These are phyloP conservation scores for Usnea hakonensis DNA, from an alignment of 495 filamentous ascomycete genomes.

Conservation along the genomic window DNA sequence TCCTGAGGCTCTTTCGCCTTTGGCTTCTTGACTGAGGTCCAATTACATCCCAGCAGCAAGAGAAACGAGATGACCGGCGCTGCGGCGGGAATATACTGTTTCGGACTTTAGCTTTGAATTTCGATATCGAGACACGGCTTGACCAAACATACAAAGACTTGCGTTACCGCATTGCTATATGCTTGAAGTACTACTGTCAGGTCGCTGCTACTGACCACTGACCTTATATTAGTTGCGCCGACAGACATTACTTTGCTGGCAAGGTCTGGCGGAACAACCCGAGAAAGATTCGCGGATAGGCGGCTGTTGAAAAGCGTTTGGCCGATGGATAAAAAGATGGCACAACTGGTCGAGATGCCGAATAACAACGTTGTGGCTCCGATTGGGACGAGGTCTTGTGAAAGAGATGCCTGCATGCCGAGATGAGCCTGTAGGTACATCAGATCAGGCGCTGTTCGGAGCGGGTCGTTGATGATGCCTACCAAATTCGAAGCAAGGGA, in stretches of 20 bases:
- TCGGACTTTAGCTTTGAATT: too few species aligned
- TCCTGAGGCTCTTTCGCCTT: too few species aligned
- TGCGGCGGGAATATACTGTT: too few species aligned
- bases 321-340: slow-evolving; percentile 19
- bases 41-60: too few species aligned
- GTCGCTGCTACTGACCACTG: neutral
- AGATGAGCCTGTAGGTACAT: slow-evolving; percentile 19
- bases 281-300: slow-evolving; percentile 6
- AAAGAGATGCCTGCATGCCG: slow-evolving; percentile 27
- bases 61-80: too few species aligned
- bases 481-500: slow-evolving; percentile 2
- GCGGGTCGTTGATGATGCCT: too few species aligned
- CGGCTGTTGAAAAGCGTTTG: slow-evolving; percentile 18
- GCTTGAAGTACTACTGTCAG: neutral
- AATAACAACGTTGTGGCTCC: slow-evolving; percentile 18
- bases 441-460: neutral
- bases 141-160: slow-evolving; percentile 10
- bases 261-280: neutral
- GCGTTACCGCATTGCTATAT: slow-evolving; percentile 16
- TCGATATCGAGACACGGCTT: too few species aligned
- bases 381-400: slow-evolving; percentile 22
- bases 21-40: too few species aligned
- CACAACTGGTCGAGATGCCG: slow-evolving; percentile 20
- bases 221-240: neutral
- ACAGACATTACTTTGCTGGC: neutral